phyloP scores from a whole-genome alignment of 106 monocot genomes.

The Allium sativum region DNA sequence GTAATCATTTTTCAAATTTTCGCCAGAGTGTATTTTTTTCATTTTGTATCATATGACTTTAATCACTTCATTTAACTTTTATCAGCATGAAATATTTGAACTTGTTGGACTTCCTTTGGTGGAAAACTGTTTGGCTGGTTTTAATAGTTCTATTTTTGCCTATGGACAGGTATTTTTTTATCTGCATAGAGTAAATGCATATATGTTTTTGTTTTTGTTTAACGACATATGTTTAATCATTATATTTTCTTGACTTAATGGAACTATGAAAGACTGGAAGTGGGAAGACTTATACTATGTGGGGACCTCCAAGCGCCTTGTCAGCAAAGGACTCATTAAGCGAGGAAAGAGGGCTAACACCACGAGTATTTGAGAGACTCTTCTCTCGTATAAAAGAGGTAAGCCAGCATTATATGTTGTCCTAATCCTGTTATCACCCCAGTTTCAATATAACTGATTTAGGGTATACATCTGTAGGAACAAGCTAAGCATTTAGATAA shows the following conservation, averaged over 20 bases:
- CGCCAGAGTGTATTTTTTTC: not conserved
- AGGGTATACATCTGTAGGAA: slow-evolving; percentile 29
- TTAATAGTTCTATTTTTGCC: slow-evolving; percentile 98
- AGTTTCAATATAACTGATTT: too few species aligned
- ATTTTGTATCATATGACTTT: not conserved
- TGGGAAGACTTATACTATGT: slow-evolving; percentile 99
- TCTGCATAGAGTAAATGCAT: not conserved
- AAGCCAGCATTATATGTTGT: not conserved
- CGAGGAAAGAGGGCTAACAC: slow-evolving; percentile 71
- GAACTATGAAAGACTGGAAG: slow-evolving; percentile 64
- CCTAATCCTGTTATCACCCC: too few species aligned
- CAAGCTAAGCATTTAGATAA: slow-evolving; percentile 68
- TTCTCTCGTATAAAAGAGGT: slow-evolving; percentile 86
- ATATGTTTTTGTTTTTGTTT: not conserved
- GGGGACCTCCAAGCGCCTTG: slow-evolving; percentile 72
- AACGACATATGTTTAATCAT: not conserved
- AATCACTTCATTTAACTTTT: not conserved
- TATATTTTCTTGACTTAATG: not conserved
- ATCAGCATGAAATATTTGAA: slow-evolving; percentile 73
- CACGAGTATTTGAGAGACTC: slow-evolving; percentile 87
- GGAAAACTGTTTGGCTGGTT: slow-evolving; percentile 93
- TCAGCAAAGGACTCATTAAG: slow-evolving; percentile 33
- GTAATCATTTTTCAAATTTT: slow-evolving; percentile 14
- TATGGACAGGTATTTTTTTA: slow-evolving; percentile 78
- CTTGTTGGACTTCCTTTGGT: slow-evolving; percentile 90